Percentiles rank a stretch among this genome's conserved stretches.
These are phyloP conservation scores for Stromatinia cepivora DNA, from an alignment of 2,329 filamentous ascomycete genomes.

Conservation along the genomic window DNA sequence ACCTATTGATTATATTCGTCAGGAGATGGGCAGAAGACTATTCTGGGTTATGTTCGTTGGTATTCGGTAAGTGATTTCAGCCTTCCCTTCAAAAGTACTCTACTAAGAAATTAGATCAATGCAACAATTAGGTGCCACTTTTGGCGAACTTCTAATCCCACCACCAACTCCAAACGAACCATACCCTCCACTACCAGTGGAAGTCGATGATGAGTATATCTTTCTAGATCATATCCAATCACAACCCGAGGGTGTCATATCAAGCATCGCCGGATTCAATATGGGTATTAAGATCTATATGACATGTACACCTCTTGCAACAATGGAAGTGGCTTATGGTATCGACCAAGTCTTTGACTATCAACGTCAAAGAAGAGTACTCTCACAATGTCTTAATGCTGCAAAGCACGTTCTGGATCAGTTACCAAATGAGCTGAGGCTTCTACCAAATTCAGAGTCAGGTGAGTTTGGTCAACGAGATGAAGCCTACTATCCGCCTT, in stretches of 20 bases:
- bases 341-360: constrained; percentile 74
- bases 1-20: constrained; percentile 64
- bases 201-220: constrained; percentile 83
- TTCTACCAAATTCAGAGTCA: constrained; percentile 47
- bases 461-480: constrained; percentile 44
- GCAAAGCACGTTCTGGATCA: constrained; percentile 69
- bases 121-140: constrained; percentile 71
- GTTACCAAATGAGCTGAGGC: constrained; percentile 67
- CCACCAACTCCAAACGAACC: constrained; percentile 73
- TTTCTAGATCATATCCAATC: constrained; percentile 67
- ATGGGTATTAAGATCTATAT: constrained; percentile 75
- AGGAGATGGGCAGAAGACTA: constrained; percentile 73
- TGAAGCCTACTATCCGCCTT: constrained; percentile 55
- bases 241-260: constrained; percentile 67
- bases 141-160: constrained; percentile 71
- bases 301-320: constrained; percentile 75
- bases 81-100: not conserved
- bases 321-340: constrained; percentile 81
- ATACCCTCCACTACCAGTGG: constrained; percentile 76
- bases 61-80: constrained; percentile 54
- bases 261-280: constrained; percentile 78
- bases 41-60: constrained; percentile 84
- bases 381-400: constrained; percentile 68
- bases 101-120: constrained; percentile 57
- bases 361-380: constrained; percentile 71